Conservation (phyloP, 2,329 filamentous ascomycete species). For the Volutella citrinella region DNA sequence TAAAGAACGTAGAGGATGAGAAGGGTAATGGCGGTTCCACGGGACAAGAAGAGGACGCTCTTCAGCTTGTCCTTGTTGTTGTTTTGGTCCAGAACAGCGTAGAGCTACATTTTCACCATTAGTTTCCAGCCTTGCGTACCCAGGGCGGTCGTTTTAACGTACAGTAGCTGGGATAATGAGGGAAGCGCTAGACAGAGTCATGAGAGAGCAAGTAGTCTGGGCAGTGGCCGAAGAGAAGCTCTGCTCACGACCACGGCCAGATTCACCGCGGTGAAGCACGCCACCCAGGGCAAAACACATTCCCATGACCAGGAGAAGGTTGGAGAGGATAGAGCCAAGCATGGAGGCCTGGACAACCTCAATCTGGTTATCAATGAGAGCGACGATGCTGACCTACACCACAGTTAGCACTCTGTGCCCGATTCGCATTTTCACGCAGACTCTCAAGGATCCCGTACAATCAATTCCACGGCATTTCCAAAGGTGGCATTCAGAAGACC, state of each 20-base stretch:
- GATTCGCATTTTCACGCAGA: no score
- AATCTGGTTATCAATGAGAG: constrained; percentile 80
- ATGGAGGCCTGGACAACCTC: constrained; percentile 97
- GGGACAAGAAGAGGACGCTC: constrained; percentile 69
- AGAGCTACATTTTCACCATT: no score
- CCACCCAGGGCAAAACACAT: constrained; percentile 79
- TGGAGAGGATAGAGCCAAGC: constrained; percentile 93
- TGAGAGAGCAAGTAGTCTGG: constrained; percentile 71
- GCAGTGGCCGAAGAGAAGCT: constrained; percentile 73
- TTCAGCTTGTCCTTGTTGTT: constrained; percentile 40
- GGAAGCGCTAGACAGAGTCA: constrained; percentile 73
- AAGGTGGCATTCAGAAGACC: constrained; percentile 75
- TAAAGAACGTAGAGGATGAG: constrained; percentile 74
- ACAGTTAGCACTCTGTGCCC: constrained; percentile 12
- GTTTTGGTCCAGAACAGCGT: constrained; percentile 56
- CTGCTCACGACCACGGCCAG: constrained; percentile 63
- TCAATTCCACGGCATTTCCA: constrained; percentile 77
- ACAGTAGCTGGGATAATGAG: constrained; percentile 75
- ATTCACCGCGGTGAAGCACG: constrained; percentile 55
- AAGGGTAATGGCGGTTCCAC: constrained; percentile 73
- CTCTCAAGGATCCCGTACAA: no score
- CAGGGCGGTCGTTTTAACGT: no score
- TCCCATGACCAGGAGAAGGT: constrained; percentile 82
- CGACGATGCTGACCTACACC: constrained; percentile 83
- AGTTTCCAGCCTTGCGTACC: no score